Conservation (phyloP, 2,329 filamentous ascomycete genomes). For the Coleophoma crateriformis region DNA sequence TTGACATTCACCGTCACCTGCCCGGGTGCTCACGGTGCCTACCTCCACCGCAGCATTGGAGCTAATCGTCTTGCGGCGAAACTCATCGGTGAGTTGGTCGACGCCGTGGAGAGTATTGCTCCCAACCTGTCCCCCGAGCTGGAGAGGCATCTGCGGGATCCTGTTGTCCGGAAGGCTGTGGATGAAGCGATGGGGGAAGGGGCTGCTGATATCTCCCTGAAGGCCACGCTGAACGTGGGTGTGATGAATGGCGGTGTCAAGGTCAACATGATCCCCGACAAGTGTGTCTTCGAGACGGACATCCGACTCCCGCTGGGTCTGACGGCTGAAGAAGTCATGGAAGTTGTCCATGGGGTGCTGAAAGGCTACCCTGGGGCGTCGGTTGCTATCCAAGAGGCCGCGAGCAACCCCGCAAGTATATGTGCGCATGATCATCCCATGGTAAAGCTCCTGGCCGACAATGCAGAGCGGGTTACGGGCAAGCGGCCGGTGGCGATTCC, state of each 20-base stretch:
- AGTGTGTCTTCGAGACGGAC: slow-evolving; percentile 32
- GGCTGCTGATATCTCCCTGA: slow-evolving; percentile 25
- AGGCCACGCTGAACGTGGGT: slow-evolving; percentile 34
- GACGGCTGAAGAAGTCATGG: slow-evolving; percentile 20
- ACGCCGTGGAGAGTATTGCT: slow-evolving; percentile 21
- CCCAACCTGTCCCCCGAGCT: slow-evolving; percentile 22
- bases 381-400: slow-evolving; percentile 26
- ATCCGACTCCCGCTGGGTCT: slow-evolving; percentile 34
- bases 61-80: slow-evolving; percentile 29
- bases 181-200: slow-evolving; percentile 31
- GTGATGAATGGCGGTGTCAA: slow-evolving; percentile 34
- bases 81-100: slow-evolving; percentile 25
- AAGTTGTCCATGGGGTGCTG: slow-evolving; percentile 22
- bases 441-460: slow-evolving; percentile 20
- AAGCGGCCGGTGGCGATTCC: slow-evolving; percentile 27
- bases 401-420: slow-evolving; percentile 27
- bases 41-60: slow-evolving; percentile 31
- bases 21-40: slow-evolving; percentile 32
- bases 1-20: slow-evolving; percentile 29
- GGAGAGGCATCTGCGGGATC: slow-evolving; percentile 21
- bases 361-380: slow-evolving; percentile 22
- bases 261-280: slow-evolving; percentile 35
- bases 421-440: slow-evolving; percentile 28
- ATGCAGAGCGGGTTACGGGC: slow-evolving; percentile 21
- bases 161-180: slow-evolving; percentile 25